These are phyloP conservation scores for Lentinula sp. DNA, from an alignment of 768 basidiomycete genomes.

Conservation along the genomic window DNA sequence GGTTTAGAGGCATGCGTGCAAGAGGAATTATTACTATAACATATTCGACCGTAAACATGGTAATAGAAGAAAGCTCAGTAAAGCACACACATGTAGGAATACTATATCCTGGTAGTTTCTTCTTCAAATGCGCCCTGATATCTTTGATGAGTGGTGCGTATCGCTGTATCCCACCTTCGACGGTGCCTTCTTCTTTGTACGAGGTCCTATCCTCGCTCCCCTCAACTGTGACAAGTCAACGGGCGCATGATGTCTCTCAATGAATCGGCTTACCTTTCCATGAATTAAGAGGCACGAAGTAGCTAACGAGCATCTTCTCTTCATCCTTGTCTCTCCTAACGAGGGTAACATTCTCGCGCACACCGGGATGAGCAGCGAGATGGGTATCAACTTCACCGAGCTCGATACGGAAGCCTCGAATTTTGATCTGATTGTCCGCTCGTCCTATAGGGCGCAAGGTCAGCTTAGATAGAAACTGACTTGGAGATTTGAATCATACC, in stretches of 20 bases:
- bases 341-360: slow-evolving; percentile 97
- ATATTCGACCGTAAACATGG: neutral
- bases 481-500: neutral
- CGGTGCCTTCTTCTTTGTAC: slow-evolving; percentile 37
- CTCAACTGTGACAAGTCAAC: slow-evolving; percentile 59
- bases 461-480: neutral
- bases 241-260: slow-evolving; percentile 19
- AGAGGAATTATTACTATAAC: slow-evolving; percentile 86
- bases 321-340: slow-evolving; percentile 98
- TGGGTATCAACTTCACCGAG: slow-evolving; percentile 97
- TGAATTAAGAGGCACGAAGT: slow-evolving; percentile 69
- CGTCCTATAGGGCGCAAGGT: slow-evolving; percentile 46
- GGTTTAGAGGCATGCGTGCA: slow-evolving; percentile 93
- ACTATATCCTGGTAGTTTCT: slow-evolving; percentile 92
- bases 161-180: slow-evolving; percentile 72
- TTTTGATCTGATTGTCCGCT: slow-evolving; percentile 98
- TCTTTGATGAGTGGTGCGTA: slow-evolving; percentile 89
- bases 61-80: neutral
- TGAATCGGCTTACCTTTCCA: neutral
- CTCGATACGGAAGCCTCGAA: slow-evolving; percentile 98
- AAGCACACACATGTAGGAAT: slow-evolving; percentile 76
- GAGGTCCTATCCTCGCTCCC: slow-evolving; percentile 58
- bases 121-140: slow-evolving; percentile 92
- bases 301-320: slow-evolving; percentile 97
- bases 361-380: slow-evolving; percentile 85